Evolutionary conservation across 495 filamentous ascomycete species (phyloP), one percentile per base, ranked within the genome.

Genomic region (Ascodesmis nigricans): DNA sequence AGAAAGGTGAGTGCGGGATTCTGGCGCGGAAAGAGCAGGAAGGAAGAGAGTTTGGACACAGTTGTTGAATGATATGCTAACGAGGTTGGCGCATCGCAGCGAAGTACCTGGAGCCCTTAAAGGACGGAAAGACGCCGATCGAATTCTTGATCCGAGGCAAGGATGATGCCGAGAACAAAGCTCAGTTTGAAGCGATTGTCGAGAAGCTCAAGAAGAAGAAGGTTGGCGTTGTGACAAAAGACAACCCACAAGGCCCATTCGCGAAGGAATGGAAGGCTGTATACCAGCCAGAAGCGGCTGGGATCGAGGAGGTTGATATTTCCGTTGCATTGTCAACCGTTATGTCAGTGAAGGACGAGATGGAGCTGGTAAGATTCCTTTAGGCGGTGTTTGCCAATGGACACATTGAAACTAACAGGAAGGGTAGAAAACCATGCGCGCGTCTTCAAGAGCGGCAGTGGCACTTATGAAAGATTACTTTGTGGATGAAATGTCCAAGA

Each of bases 271-370:
- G 87, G 87, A 87, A 78, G 58, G 77, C 76, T 45, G 56, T 69
- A 3, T 83, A 74, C 45, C 62, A 58, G 13, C 72, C 76, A 3
- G 67, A 78, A 40, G 73, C 72, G 23, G 75, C 79, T 47, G 83
- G 92, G 33, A 54, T 77, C 4, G 82, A 95, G 53, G 76, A 92
- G 52, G 71, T 91, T 17, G 90, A 99, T 45, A 75, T 92, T 36
- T 60, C 74, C 6, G 57, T 66, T 9, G 84, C 79, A 4, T 62
- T 99, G 39, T 95, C 83, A 7, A 55, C 66, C 1, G 71, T 71
- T 27, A 74, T 99, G 51, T 72, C 90, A n/a, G 67, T 92, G 39
- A 99, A 99, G 56, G 90, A 93, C 55, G 83, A 92, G 38, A 73
- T 75, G 41, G 87, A 99, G 55, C 59, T 97, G 44, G 71, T 75